phyloP scores from a whole-genome alignment of 441 rosid species.

The Dalechampia spathulata region DNA sequence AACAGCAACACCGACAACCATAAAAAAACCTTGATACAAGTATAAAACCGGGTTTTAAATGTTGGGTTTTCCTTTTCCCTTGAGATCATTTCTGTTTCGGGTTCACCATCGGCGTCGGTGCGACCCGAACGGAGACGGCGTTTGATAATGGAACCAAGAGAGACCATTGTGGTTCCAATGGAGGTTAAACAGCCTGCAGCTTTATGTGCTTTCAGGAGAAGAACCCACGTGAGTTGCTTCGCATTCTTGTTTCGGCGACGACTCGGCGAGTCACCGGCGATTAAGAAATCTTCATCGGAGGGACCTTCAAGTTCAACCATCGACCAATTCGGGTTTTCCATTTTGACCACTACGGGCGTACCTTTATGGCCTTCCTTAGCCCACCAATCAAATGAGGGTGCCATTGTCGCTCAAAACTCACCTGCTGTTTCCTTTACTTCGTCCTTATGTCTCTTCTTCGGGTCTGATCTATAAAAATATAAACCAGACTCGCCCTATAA shows the following conservation, averaged over 20 bases:
- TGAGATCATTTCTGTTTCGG: slow-evolving; percentile 3
- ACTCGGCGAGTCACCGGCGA: slow-evolving; percentile 26
- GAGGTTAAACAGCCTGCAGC: slow-evolving; percentile 93
- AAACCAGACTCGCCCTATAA: no score
- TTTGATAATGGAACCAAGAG: slow-evolving; percentile 54
- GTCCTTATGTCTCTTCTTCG: not conserved
- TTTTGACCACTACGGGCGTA: slow-evolving; percentile 88
- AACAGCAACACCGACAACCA: slow-evolving; percentile 55
- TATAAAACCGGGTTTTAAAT: slow-evolving; percentile 45
- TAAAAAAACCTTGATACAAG: slow-evolving; percentile 57
- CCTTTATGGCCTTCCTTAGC: slow-evolving; percentile 62
- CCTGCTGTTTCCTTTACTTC: no score
- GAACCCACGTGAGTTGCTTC: slow-evolving; percentile 93
- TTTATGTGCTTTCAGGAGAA: slow-evolving; percentile 80
- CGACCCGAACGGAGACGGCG: slow-evolving; percentile 66
- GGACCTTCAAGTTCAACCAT: slow-evolving; percentile 87
- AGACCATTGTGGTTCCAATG: slow-evolving; percentile 53
- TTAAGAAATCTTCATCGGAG: slow-evolving; percentile 60
- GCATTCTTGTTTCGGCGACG: slow-evolving; percentile 68
- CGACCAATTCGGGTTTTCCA: slow-evolving; percentile 98
- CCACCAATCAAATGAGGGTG: slow-evolving; percentile 83
- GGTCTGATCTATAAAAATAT: slow-evolving; percentile 7
- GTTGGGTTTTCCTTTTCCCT: slow-evolving; percentile 33
- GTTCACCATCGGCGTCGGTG: slow-evolving; percentile 45
- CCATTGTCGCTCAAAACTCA: slow-evolving; percentile 33